These are phyloP conservation scores for Phytophthora europaea DNA, from an alignment of 352 stramenopile species.

Conservation along the genomic window DNA sequence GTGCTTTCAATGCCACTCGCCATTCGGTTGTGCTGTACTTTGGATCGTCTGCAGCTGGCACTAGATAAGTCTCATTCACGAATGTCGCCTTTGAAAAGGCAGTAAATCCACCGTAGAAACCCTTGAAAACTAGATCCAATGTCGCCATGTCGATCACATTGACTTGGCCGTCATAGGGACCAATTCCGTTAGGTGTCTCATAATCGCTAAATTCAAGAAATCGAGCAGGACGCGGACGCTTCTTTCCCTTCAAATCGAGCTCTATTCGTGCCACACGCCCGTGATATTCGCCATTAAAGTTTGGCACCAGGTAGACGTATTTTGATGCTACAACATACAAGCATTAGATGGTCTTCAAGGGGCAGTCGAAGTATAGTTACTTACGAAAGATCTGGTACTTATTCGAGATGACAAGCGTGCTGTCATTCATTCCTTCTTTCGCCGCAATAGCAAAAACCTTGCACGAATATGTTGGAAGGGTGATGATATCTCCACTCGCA, in stretches of 20 bases:
- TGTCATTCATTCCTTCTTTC: constrained; percentile 72
- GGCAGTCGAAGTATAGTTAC: background rate
- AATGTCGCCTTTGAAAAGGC: constrained; percentile 59
- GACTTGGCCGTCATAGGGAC: constrained; percentile 71
- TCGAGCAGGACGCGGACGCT: constrained; percentile 72
- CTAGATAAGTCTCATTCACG: constrained; percentile 74
- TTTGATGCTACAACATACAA: constrained; percentile 59
- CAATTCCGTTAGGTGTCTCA: constrained; percentile 68
- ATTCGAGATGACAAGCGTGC: constrained; percentile 55
- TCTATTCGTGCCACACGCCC: constrained; percentile 70
- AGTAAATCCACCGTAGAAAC: constrained; percentile 74
- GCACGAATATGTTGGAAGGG: constrained; percentile 66
- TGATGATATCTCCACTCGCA: constrained; percentile 56
- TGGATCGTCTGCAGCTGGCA: constrained; percentile 54
- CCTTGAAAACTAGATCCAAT: constrained; percentile 58
- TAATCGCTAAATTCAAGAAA: constrained; percentile 89
- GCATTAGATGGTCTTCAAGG: background rate
- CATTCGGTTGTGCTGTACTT: constrained; percentile 59
- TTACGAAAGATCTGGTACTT: constrained; percentile 73
- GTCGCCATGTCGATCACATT: constrained; percentile 63
- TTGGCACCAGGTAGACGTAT: constrained; percentile 77
- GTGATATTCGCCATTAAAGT: constrained; percentile 79
- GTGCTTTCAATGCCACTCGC: constrained; percentile 57
- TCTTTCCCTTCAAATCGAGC: constrained; percentile 80
- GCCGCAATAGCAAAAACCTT: constrained; percentile 68